Base-by-base conservation (phyloP, 768 basidiomycete species). In the Leccinellum rugosiceps region DNA sequence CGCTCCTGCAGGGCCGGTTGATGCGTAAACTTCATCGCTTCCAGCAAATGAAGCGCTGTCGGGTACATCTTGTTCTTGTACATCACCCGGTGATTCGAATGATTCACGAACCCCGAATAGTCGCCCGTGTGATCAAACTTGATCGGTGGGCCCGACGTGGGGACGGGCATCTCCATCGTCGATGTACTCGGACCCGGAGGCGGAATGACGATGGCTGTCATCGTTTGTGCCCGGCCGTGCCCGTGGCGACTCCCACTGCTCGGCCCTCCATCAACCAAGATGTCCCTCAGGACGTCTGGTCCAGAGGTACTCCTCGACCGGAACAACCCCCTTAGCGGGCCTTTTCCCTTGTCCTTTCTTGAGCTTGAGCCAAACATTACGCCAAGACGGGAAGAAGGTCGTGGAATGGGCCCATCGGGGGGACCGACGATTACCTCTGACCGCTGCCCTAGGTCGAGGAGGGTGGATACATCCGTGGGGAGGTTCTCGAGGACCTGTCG, bases 1-100 rank as follows among this genome's bases (percentile, higher is more conserved):
- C 64, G 63, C 55, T 88, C 84, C 11, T 83, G 83, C 17, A 87
- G 62, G 0, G 80, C 78, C 0, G 80, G 82, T 3, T 75, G 74
- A 21, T 75, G 68, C 35, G 83, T 64, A 68, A 84, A 92, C 68
- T 88, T 88, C 65, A 88, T 74, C 9, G 89, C 88, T 70, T 92
- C 88, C 53, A 83, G 80, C n/a, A 92, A 77, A 62, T 92, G 90
- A 63, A 84, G 70, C 10, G 86, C 90, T 2, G 83, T 87, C 2
- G 87, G 87, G 62, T 85, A 93, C 43, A 72, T 69, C 53, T 74
- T 75, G 31, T 82, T 76, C 34, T 76, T 68, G 68, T 83, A 85
- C 53, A 83, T 54, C 21, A 93, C 79, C 5, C 76, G 77, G 63
- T 90, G 83, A 1, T 76, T 80, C 1, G 90, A 90, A 62, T 85